Percentiles rank a stretch among this genome's conserved stretches.
These are phyloP conservation scores for Lotmaria passim DNA, from an alignment of 208 protist genomes.

Conservation along the genomic window DNA sequence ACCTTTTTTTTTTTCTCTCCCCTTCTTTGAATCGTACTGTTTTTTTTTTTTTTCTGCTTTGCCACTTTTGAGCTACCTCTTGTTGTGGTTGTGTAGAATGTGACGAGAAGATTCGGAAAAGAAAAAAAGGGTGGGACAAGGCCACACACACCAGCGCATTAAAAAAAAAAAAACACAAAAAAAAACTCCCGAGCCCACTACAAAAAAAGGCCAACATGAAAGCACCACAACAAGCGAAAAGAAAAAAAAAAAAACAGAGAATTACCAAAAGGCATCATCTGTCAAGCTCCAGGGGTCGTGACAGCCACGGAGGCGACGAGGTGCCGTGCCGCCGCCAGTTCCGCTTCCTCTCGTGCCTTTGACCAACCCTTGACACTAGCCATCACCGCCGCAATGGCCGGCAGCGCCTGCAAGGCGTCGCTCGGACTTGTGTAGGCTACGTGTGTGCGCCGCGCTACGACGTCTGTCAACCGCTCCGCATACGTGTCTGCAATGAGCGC, in stretches of 20 bases:
- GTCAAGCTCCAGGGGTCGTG: neutral
- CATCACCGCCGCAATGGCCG: constrained; percentile 52
- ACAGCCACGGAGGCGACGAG: constrained; percentile 41
- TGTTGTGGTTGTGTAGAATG: no score
- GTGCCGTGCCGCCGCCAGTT: constrained; percentile 43
- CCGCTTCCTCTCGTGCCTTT: constrained; percentile 26
- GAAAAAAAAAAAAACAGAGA: constrained; percentile 9
- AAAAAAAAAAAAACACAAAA: neutral
- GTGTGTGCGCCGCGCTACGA: constrained; percentile 70
- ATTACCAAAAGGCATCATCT: no score
- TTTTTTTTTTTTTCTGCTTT: no score
- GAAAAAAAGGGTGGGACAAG: neutral
- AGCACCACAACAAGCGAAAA: neutral
- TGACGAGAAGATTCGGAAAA: neutral
- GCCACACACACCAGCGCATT: neutral
- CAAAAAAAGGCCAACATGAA: no score
- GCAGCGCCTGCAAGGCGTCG: constrained; percentile 58
- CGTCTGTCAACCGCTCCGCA: constrained; percentile 68
- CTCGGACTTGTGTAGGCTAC: constrained; percentile 78
- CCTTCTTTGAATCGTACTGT: no score
- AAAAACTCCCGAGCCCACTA: neutral
- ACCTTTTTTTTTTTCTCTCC: no score
- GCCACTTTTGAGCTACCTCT: no score
- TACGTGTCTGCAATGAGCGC: constrained; percentile 52
- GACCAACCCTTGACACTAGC: constrained; percentile 44